These are phyloP conservation scores for Rhodotorula sp. DNA, from an alignment of 1,284 basidiomycete genomes.

Conservation along the genomic window DNA sequence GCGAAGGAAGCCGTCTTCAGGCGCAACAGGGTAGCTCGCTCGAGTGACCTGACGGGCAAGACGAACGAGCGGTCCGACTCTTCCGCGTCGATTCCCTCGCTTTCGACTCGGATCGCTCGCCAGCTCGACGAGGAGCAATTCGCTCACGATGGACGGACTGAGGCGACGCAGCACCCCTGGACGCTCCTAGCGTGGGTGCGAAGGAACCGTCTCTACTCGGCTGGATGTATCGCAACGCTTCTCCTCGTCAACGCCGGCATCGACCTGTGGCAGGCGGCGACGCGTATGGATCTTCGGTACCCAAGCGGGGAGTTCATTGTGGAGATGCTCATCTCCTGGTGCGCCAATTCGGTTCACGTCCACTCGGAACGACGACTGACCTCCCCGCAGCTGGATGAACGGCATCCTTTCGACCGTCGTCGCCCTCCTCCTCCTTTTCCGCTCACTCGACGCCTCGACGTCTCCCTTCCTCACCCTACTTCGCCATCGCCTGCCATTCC, in stretches of 20 bases:
- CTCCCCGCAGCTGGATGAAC: conserved; percentile 17
- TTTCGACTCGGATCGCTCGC: not conserved
- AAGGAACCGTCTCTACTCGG: conserved; percentile 15
- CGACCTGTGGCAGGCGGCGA: conserved; percentile 18
- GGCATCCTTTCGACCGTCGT: conserved; percentile 26
- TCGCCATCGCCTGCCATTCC: conserved; percentile 3
- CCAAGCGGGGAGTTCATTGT: conserved; percentile 15
- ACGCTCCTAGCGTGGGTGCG: conserved; percentile 23
- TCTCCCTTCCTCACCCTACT: conserved; percentile 5
- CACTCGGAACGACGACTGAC: too few relatives aligned
- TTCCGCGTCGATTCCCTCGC: not conserved
- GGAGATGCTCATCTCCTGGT: conserved; percentile 20
- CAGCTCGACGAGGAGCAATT: conserved; percentile 10
- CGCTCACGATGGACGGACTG: not conserved
- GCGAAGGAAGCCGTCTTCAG: not conserved
- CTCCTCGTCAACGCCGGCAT: conserved; percentile 8
- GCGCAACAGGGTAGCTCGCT: not conserved
- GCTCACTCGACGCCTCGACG: conserved; percentile 28
- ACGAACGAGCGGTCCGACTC: not conserved
- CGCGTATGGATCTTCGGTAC: conserved; percentile 5
- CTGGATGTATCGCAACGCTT: conserved; percentile 18
- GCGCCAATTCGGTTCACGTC: not conserved
- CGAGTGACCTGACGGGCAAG: not conserved
- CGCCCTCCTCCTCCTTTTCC: conserved; percentile 33
- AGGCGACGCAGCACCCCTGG: not conserved